phyloP scores from a whole-genome alignment of 495 filamentous ascomycete genomes.

The Tetracladium setigerum region DNA sequence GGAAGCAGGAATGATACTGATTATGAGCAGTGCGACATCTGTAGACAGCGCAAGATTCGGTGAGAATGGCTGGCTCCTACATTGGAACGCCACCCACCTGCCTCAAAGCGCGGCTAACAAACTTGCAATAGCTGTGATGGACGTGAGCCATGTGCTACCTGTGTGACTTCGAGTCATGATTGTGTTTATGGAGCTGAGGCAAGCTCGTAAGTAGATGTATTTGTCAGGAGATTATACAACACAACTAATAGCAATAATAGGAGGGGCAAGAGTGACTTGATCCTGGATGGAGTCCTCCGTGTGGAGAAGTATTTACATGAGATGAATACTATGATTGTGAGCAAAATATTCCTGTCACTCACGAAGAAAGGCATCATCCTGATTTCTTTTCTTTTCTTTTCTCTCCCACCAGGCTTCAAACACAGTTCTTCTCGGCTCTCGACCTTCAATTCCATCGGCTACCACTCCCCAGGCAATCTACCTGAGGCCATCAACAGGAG shows the following conservation, averaged over 20 bases:
- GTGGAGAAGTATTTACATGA: slow-evolving; percentile 23
- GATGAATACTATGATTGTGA: slow-evolving; percentile 20
- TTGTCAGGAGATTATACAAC: neutral
- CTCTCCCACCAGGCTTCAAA: neutral
- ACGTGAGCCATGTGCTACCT: slow-evolving; percentile 24
- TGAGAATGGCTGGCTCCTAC: neutral
- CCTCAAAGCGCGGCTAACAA: neutral
- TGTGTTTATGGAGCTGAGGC: slow-evolving; percentile 26
- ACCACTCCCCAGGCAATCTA: too few relatives aligned
- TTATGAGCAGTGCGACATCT: neutral
- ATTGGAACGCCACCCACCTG: neutral
- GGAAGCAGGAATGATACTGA: neutral
- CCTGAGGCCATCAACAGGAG: too few relatives aligned
- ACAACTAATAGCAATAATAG: slow-evolving; percentile 5
- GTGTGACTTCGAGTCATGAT: slow-evolving; percentile 21
- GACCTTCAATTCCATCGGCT: too few relatives aligned
- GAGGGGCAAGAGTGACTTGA: slow-evolving; percentile 29
- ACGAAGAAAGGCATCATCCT: too few relatives aligned
- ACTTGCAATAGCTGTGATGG: slow-evolving; percentile 25
- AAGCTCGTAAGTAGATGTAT: neutral
- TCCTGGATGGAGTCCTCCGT: slow-evolving; percentile 26
- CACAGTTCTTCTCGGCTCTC: neutral
- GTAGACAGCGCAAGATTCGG: neutral
- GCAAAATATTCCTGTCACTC: neutral
- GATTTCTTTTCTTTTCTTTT: too few relatives aligned